Evolutionary conservation across 2,329 filamentous ascomycete species (phyloP).

Genomic region (Orbilia quercus): DNA sequence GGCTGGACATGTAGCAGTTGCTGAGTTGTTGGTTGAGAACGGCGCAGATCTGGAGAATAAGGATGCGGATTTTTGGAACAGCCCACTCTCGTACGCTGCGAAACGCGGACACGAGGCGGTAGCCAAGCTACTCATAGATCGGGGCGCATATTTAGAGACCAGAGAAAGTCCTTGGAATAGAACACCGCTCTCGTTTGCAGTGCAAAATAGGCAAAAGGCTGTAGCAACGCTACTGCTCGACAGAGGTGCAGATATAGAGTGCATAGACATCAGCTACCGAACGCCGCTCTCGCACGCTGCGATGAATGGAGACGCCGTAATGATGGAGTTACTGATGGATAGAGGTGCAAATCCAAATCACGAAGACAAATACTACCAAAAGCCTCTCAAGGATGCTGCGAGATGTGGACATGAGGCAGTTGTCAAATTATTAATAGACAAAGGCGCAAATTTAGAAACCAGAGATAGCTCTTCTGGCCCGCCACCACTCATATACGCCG

Average conservation of each 20-base stretch:
- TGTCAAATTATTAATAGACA: no score
- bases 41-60: neutral
- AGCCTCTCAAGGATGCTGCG: no score
- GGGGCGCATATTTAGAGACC: neutral
- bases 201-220: no score
- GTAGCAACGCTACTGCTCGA: no score
- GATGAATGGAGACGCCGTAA: no score
- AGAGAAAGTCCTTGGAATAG: neutral
- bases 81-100: neutral
- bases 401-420: no score
- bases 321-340: no score
- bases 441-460: neutral
- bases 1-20: neutral
- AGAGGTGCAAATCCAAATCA: neutral
- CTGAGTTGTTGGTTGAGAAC: neutral
- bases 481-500: constrained; percentile 6
- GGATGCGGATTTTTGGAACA: neutral
- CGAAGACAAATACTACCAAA: no score
- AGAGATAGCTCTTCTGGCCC: neutral
- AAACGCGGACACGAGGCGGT: neutral
- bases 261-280: neutral
- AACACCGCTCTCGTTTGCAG: constrained; percentile 7
- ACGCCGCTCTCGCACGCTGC: no score
- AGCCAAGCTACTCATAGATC: neutral
- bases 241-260: neutral